Evolutionary conservation across 2,329 filamentous ascomycete genomes (phyloP), one percentile per base, ranked within the genome.

Genomic region (Neurospora sp.): DNA sequence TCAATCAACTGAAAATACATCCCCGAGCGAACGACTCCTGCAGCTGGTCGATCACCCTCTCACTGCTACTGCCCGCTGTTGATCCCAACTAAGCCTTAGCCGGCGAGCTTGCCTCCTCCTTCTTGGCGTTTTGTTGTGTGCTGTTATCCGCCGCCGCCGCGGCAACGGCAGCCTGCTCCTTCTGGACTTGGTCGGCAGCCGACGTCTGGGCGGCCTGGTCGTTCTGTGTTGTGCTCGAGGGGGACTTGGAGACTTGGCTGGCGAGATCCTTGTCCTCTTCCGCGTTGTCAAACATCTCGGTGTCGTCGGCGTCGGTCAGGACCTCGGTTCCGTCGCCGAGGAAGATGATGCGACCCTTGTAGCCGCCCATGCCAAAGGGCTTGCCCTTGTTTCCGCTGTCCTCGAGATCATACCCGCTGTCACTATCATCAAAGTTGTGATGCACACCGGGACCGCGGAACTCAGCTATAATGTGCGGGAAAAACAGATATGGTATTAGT

Each of bases 251-350:
- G 72, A 96, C 91, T 82, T 97, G 93, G 80, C 91, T 94, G 74
- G 88, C 90, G 73, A 94, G 85, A 78, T 97, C 93, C 80, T 92
- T 92, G 78, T 96, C 92, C 78, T 96, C 92, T 79, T 93, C 91
- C 76, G 83, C 81, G 77, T 93, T 90, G 80, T 97, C 93, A 82
- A 97, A 97, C 90, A 97, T 95, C 77, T 97, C 93, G 74, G 91
- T 89, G 78, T 97, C 93, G 81, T 93, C 90, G 79, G 91, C 91
- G 81, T 96, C 93, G 75, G 92, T 93, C 77, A 94, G 85, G 79
- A 97, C 89, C 84, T 97, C 94, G 77, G 93, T 97, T 77, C 95
- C 96, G 83, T 98, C 94, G 75, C 95, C 94, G 75, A 99, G 88
- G 79, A 97, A 90, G 80, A 98, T 98, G 80, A 97, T 93, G 76